Evolutionary conservation across 2,329 filamentous ascomycete species (phyloP), one percentile per base, ranked within the genome.

Genomic region (Cercospora nicotianae): DNA sequence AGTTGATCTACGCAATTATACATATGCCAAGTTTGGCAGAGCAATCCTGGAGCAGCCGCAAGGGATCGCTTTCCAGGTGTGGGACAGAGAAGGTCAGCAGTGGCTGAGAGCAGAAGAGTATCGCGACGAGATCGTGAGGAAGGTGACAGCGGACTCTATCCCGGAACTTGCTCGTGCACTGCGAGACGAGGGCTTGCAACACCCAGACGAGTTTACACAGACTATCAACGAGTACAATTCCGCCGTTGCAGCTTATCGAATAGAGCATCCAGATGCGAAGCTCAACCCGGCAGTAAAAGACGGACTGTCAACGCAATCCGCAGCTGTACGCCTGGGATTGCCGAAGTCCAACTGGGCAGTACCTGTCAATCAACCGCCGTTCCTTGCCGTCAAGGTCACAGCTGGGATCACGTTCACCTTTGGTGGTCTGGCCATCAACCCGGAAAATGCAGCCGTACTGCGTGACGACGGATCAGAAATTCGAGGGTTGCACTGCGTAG

Each of bases 331-430:
- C 0, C 77, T 90, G 8, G 60, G 75, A 0, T 74, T 89, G 8
- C 79, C 84, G 0, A 91, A 91, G 78, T 85, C 87, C 0, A 91
- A 91, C 70, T 91, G 89, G 89, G 89, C 89, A 0, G 71, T 87
- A 5, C 83, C 88, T 0, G 72, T 91, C 7, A 81, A 84, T 42
- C 75, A 85, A 69, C 80, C 81, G 0, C 89, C 89, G 0, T 91
- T 87, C 72, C 77, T 89, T 26, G 89, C 89, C 0, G 85, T 91
- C 57, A 86, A 87, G 70, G 87, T 91, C 2, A 86, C 85, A 3
- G 87, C 87, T 57, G 89, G 89, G 1, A 84, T 91, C 16, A 90
- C 88, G 0, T 91, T 91, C 71, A 91, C 89, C 0, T 91, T 91
- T 78, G 89, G 88, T 1, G 88, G 89, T 0, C 77, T 91, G 6